phyloP scores from a whole-genome alignment of 2,329 filamentous ascomycete species.

The Orbilia brochopaga region DNA sequence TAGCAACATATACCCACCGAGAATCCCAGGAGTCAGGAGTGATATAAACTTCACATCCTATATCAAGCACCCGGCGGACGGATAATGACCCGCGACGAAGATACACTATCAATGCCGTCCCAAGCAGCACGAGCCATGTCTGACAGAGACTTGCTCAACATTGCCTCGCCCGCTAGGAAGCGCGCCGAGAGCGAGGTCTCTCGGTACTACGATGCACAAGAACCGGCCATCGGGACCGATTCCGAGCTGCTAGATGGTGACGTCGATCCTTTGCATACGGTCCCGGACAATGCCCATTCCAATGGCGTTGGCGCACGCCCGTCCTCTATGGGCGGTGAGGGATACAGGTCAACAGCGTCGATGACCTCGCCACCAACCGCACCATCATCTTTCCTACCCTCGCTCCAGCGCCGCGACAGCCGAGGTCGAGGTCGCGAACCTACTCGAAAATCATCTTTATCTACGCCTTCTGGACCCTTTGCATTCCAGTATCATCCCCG shows the following conservation, averaged over 20 bases:
- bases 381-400: constrained; percentile 5
- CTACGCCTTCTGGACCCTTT: constrained; percentile 29
- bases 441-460: constrained; percentile 31
- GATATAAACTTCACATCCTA: too few species aligned
- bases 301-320: constrained; percentile 15
- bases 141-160: constrained; percentile 37
- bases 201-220: constrained; percentile 49
- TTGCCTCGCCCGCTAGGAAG: constrained; percentile 40
- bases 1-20: too few species aligned
- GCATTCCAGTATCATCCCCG: constrained; percentile 42
- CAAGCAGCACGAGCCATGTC: constrained; percentile 29
- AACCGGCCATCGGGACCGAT: constrained; percentile 15
- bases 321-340: constrained; percentile 22
- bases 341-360: constrained; percentile 6
- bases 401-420: constrained; percentile 42
- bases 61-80: too few species aligned
- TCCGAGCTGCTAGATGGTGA: constrained; percentile 28
- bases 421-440: constrained; percentile 26
- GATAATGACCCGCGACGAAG: constrained; percentile 19
- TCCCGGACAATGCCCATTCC: constrained; percentile 11
- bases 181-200: constrained; percentile 49
- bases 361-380: constrained; percentile 1
- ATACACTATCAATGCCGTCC: constrained; percentile 12
- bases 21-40: too few species aligned
- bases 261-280: constrained; percentile 13